A percentile compares a stretch with the other conserved stretches of the same genome.
Conservation (phyloP, 2,329 filamentous ascomycete species). For the Pseudogymnoascus sp. region DNA sequence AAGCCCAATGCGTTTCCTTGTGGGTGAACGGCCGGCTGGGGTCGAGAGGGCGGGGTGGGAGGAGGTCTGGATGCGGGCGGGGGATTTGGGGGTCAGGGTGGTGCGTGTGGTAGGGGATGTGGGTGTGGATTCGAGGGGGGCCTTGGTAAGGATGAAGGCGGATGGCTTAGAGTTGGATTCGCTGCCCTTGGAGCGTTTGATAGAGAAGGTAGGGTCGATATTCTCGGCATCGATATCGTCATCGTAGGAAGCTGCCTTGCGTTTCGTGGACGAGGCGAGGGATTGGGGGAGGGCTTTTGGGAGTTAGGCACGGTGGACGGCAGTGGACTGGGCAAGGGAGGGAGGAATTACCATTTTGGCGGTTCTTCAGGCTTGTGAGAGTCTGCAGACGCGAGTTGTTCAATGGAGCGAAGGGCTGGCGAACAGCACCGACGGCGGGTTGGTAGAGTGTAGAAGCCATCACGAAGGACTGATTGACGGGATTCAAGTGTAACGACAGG, state of each 20-base stretch:
- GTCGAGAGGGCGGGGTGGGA: conserved; percentile 49
- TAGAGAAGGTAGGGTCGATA: conserved; percentile 43
- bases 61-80: conserved; percentile 34
- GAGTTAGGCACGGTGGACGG: conserved; percentile 1
- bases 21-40: conserved; percentile 75
- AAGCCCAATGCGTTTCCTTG: conserved; percentile 56
- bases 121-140: conserved; percentile 17
- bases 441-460: conserved; percentile 1
- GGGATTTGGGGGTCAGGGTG: conserved; percentile 46
- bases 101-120: conserved; percentile 24
- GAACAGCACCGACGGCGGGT: conserved; percentile 21
- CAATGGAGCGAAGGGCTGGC: conserved; percentile 70
- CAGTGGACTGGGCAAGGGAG: conserved; percentile 1
- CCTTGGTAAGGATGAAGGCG: conserved; percentile 26
- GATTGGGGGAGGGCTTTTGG: conserved; percentile 17
- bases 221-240: conserved; percentile 52
- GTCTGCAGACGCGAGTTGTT: conserved; percentile 61
- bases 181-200: conserved; percentile 51
- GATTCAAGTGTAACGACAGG: neutral
- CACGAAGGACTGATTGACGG: neutral
- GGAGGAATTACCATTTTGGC: conserved; percentile 54
- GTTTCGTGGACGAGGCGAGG: conserved; percentile 36
- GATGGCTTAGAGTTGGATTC: conserved; percentile 29
- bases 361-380: conserved; percentile 68
- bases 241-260: conserved; percentile 45